Evolutionary conservation across 2,329 filamentous ascomycete genomes (phyloP), one percentile per base, ranked within the genome.

Genomic region (Metarhizium brunneum): DNA sequence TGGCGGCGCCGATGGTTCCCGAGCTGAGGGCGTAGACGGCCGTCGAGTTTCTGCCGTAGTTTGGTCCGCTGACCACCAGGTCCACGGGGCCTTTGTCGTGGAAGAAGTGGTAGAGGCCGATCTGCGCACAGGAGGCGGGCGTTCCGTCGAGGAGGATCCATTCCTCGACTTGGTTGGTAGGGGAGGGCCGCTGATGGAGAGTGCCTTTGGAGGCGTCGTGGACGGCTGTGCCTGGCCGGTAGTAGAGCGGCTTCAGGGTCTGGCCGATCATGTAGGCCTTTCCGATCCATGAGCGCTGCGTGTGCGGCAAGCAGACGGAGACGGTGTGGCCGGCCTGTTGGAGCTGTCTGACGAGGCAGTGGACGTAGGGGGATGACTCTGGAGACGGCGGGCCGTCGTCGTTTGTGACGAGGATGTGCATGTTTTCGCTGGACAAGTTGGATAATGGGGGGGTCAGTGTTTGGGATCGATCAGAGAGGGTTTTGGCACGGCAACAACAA

Each of bases 221-320:
- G 30, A 71, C 66, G 14, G 67, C 67, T 40, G 67, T 58, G 29
- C 68, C 76, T 14, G 81, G 81, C 1, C 87, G 87, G 75, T 91
- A 96, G 76, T 95, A 96, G 32, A 83, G 79, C 8, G 91, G 91
- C 68, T 86, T 90, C 58, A 95, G 25, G 82, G 88, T 88, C 69
- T 92, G 87, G 56, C 92, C 92, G 64, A 96, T 91, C 65, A 97
- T 88, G 72, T 97, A 92, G 2, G 94, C 92, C 77, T 99, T 99
- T 64, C 92, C 92, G 66, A 99, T 96, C 94, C 94, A 99, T 56
- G 90, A 96, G 59, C 92, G 85, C 73, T 99, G 94, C 7, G 86
- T 86, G 70, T 96, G 84, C 1, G 94, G 94, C 13, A 99, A 82
- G 60, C 92, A 87, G 50, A 97, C 92, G 6, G 90, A 95, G 58